These are phyloP conservation scores for Umbilicus rupestris DNA, from an alignment of 164 flowering plant species.

Conservation along the genomic window DNA sequence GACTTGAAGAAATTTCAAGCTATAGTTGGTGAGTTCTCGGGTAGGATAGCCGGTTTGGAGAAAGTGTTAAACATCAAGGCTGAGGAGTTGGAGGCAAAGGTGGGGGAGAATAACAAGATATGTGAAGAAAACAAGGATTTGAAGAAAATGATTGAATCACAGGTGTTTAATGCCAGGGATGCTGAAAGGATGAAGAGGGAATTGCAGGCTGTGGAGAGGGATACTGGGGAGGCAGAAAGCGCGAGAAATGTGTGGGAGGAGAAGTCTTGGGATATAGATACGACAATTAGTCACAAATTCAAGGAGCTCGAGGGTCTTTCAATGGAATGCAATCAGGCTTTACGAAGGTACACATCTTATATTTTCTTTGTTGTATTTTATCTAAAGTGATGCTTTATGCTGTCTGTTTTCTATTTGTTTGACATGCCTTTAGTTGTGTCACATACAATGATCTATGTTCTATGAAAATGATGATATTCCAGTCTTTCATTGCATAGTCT, in stretches of 20 bases:
- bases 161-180: slow-evolving; percentile 66
- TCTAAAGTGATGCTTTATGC: not conserved
- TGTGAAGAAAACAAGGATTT: slow-evolving; percentile 77
- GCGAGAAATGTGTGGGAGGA: slow-evolving; percentile 75
- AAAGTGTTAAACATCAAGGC: slow-evolving; percentile 53
- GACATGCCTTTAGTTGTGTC: not conserved
- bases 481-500: not conserved
- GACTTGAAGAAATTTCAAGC: slow-evolving; percentile 59
- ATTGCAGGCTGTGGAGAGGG: slow-evolving; percentile 76
- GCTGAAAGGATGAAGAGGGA: slow-evolving; percentile 94
- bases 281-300: slow-evolving; percentile 30
- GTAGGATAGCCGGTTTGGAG: slow-evolving; percentile 25
- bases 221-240: slow-evolving; percentile 58
- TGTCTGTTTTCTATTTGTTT: not conserved
- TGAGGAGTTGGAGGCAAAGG: slow-evolving; percentile 47
- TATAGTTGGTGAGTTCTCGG: slow-evolving; percentile 31
- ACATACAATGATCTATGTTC: not conserved
- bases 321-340: slow-evolving; percentile 71
- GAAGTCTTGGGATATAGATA: slow-evolving; percentile 72
- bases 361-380: not conserved
- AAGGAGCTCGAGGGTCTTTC: slow-evolving; percentile 68
- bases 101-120: slow-evolving; percentile 40
- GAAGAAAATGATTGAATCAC: slow-evolving; percentile 53
- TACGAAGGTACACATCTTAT: slow-evolving; percentile 32
- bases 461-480: not conserved